Evolutionary conservation across 164 flowering plant genomes (phyloP).

Genomic region (Vitis cinerea): DNA sequence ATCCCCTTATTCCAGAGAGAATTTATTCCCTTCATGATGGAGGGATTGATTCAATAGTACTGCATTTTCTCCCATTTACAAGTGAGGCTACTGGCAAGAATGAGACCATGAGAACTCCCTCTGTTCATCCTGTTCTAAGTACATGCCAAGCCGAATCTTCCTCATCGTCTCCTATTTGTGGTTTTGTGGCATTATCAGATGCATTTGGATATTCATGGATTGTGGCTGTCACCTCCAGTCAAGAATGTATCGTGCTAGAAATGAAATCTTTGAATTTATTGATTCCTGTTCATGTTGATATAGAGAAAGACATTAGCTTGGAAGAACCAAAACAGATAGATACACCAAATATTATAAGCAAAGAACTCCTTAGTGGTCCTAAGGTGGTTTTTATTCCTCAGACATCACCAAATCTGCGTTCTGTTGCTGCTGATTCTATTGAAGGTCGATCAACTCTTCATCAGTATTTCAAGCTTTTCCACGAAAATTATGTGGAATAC

Average conservation of each 20-base stretch:
- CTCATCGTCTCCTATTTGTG: conserved; percentile 51
- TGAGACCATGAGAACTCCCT: conserved; percentile 55
- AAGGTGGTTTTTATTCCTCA: conserved; percentile 62
- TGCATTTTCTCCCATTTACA: conserved; percentile 95
- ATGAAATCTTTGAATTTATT: conserved; percentile 66
- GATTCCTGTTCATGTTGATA: conserved; percentile 47
- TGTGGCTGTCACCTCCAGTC: conserved; percentile 55
- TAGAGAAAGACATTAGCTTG: conserved; percentile 18
- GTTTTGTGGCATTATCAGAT: conserved; percentile 73
- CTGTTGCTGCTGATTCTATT: conserved; percentile 82
- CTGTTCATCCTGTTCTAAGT: conserved; percentile 75
- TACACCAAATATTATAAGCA: conserved; percentile 71
- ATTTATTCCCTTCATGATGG: conserved; percentile 73
- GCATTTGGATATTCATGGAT: conserved; percentile 91
- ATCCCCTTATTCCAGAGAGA: conserved; percentile 80
- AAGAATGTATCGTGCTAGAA: conserved; percentile 74
- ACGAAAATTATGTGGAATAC: conserved; percentile 93
- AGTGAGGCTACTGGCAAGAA: conserved; percentile 63
- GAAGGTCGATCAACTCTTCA: conserved; percentile 91
- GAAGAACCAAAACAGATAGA: conserved; percentile 37
- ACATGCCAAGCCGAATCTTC: conserved; percentile 52
- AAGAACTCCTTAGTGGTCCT: conserved; percentile 82
- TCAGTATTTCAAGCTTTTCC: conserved; percentile 84
- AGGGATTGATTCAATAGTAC: conserved; percentile 76
- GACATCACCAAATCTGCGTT: conserved; percentile 55